Percentiles rank a stretch among this genome's conserved stretches.
phyloP scores from a whole-genome alignment of 2,329 filamentous ascomycete species.

The Microsporum canis region DNA sequence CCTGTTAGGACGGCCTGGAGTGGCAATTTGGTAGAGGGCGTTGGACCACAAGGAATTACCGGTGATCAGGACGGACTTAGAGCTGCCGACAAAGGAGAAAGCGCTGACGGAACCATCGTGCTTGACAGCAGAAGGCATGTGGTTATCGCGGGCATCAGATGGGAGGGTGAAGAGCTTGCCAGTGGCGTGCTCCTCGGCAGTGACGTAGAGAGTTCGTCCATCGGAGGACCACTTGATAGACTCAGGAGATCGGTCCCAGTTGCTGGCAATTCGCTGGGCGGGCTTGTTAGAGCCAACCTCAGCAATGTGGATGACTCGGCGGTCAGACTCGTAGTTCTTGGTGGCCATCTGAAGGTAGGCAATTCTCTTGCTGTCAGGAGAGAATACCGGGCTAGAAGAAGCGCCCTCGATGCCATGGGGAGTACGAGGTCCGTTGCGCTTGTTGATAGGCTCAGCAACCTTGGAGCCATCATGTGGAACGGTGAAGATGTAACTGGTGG shows the following conservation, averaged over 20 bases:
- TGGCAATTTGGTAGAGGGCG: slow-evolving; percentile 26
- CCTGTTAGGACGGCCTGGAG: slow-evolving; percentile 20
- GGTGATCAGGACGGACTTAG: slow-evolving; percentile 24
- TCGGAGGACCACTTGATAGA: slow-evolving; percentile 42
- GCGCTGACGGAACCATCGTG: slow-evolving; percentile 23
- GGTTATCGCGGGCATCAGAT: slow-evolving; percentile 22
- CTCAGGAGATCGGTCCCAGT: slow-evolving; percentile 45
- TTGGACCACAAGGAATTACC: slow-evolving; percentile 27
- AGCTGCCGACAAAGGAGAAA: slow-evolving; percentile 23
- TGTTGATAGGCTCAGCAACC: slow-evolving; percentile 38
- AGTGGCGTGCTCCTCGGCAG: slow-evolving; percentile 58
- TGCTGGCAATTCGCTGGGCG: slow-evolving; percentile 28
- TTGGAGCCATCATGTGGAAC: slow-evolving; percentile 53
- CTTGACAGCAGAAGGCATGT: slow-evolving; percentile 29
- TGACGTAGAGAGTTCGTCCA: slow-evolving; percentile 56
- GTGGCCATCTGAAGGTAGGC: slow-evolving; percentile 71
- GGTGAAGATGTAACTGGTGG: slow-evolving; percentile 71
- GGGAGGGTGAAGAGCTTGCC: slow-evolving; percentile 31
- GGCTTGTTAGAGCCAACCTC: slow-evolving; percentile 25
- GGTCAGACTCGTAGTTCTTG: slow-evolving; percentile 71
- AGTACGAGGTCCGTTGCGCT: slow-evolving; percentile 21
- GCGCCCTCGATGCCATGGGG: slow-evolving; percentile 47
- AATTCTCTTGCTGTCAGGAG: slow-evolving; percentile 56
- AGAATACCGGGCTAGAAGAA: slow-evolving; percentile 58
- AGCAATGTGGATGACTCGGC: slow-evolving; percentile 39